These are phyloP conservation scores for Dispira simplex DNA, from an alignment of 192 early-diverging fungal species.

Conservation along the genomic window DNA sequence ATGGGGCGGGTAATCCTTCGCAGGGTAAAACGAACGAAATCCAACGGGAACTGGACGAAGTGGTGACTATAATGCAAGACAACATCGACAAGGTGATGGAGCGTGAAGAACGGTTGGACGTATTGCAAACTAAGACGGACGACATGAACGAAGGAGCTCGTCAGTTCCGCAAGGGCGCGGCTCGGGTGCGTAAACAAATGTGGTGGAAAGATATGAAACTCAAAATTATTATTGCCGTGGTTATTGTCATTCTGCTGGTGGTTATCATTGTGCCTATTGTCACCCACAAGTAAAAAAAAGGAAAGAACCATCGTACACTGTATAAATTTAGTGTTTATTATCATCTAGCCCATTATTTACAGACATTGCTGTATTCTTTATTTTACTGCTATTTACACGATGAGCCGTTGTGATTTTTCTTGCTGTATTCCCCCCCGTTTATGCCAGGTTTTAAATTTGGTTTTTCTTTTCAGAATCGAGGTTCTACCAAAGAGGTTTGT, in stretches of 20 bases:
- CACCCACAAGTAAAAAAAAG: no score
- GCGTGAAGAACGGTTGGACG: slow-evolving; percentile 73
- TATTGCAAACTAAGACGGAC: slow-evolving; percentile 67
- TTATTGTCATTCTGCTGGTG: slow-evolving; percentile 59
- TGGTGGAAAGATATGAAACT: slow-evolving; percentile 97
- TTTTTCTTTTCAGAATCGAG: no score
- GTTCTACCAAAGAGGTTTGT: no score
- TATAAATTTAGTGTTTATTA: no score
- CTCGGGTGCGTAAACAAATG: slow-evolving; percentile 73
- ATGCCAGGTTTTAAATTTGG: no score
- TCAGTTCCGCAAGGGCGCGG: slow-evolving; percentile 68
- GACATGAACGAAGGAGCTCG: slow-evolving; percentile 49
- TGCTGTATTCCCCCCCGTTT: no score
- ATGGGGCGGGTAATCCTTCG: not conserved
- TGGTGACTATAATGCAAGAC: slow-evolving; percentile 83
- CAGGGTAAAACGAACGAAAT: slow-evolving; percentile 43
- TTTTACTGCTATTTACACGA: no score
- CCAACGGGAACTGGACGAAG: slow-evolving; percentile 76
- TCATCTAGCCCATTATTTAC: no score
- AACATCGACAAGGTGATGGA: slow-evolving; percentile 83
- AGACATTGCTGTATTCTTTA: no score
- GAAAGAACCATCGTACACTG: no score
- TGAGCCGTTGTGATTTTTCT: no score
- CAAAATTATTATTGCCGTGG: slow-evolving; percentile 71
- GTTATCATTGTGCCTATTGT: slow-evolving; percentile 44